Evolutionary conservation across 371 early-diverging fungal species (phyloP).

Genomic region (Conidiobolus coronatus): DNA sequence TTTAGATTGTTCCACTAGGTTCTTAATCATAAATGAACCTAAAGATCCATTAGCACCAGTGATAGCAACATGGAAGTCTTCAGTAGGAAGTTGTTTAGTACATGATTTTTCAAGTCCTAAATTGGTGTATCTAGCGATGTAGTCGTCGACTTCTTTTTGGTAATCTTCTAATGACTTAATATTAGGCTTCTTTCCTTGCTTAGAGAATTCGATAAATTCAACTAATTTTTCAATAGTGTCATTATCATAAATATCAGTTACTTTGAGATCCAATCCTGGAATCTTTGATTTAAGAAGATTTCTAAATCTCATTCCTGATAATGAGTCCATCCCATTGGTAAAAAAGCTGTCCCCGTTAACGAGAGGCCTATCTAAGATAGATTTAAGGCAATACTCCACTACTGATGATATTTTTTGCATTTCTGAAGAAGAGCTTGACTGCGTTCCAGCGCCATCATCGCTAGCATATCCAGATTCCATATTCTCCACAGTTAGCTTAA

Average conservation of each 20-base stretch:
- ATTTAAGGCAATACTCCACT: background rate
- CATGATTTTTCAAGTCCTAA: background rate
- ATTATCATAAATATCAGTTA: background rate
- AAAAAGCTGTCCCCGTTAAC: background rate
- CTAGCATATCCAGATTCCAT: background rate
- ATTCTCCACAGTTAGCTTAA: background rate
- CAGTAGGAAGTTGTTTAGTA: background rate
- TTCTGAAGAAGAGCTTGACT: background rate
- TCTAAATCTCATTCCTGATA: background rate
- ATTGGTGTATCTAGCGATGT: background rate
- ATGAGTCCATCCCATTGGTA: background rate
- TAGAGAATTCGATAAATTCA: background rate
- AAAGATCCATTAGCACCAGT: constrained; percentile 1
- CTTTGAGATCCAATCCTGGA: background rate
- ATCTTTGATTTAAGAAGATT: background rate
- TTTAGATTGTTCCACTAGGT: background rate
- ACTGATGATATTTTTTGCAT: background rate
- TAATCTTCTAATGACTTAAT: background rate
- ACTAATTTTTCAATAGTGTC: background rate
- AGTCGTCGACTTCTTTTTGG: background rate
- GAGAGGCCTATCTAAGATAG: background rate
- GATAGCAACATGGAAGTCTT: background rate
- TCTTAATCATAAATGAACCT: background rate
- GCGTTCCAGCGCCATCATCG: background rate
- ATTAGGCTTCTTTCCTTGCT: background rate